Evolutionary conservation across 257 asterid species (phyloP), one percentile per base, ranked within the genome.

Genomic region (Anisodus tanguticus): DNA sequence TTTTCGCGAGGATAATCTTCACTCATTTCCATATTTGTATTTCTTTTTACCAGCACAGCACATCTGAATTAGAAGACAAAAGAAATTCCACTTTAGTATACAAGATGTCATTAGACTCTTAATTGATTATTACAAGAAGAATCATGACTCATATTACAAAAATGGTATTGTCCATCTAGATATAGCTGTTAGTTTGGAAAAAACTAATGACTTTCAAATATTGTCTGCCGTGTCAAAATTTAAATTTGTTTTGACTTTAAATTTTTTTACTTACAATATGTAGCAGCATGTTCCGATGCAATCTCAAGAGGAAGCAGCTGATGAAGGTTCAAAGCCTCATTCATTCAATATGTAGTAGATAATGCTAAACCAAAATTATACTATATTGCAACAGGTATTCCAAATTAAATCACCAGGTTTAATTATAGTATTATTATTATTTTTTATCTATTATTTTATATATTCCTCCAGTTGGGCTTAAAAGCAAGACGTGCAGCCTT

Each of bases 151-250:
- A n/a, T 66, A 63, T 2, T 49, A 49, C 80, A 2, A 6, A n/a
- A 6, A n/a, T n/a, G 12, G 19, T n/a, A 74, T 13, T 47, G 4
- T 19, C 80, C 80, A 47, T 72, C 19, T 74, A 49, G 81, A 49
- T 74, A 47, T 19, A 10, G 62, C 13, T 5, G 45, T 49, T 51
- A 26, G 76, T 68, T 68, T 68, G 5, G 3, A 72, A 12, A 3
- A 70, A 72, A 51, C 7, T 9, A 9, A 11, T 72, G 19, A 19
- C 15, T 72, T 47, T 19, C n/a, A 72, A 72, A 31, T 45, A 45
- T 72, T 72, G 41, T 72, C 80, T 72, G 59, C 59, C 80, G 80
- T 72, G 80, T 72, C 41, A 45, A 72, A 19, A 72, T 47, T 66
- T n/a, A 5, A 1, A 4, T 72, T 47, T n/a, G 41, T 8, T 72